These are phyloP conservation scores for Phytopythium helicoides DNA, from an alignment of 352 stramenopile genomes.

Conservation along the genomic window DNA sequence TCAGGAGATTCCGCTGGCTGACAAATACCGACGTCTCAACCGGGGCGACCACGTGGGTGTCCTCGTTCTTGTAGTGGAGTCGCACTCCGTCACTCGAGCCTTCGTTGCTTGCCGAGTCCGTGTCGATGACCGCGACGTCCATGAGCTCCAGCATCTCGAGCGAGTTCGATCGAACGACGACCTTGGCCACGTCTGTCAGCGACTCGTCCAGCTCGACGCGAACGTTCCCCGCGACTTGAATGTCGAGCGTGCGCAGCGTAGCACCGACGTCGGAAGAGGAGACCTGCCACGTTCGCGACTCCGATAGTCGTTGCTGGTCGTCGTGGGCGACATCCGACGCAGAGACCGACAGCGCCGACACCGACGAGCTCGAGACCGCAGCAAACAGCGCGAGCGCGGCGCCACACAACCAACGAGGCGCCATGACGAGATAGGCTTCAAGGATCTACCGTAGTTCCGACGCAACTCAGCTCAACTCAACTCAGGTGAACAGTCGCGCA, in stretches of 20 bases:
- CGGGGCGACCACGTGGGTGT: neutral
- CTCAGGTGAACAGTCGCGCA: too few relatives aligned
- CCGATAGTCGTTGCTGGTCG: neutral
- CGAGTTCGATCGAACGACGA: slow-evolving; percentile 1
- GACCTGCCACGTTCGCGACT: neutral
- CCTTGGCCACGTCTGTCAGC: neutral
- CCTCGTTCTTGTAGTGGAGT: slow-evolving; percentile 3
- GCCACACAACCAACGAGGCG: neutral
- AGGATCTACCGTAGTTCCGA: too few relatives aligned
- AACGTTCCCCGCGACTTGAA: slow-evolving; percentile 5
- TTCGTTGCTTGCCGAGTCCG: slow-evolving; percentile 1
- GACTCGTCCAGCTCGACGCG: slow-evolving; percentile 5
- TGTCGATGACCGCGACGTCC: neutral
- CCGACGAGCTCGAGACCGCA: neutral
- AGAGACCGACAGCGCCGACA: neutral
- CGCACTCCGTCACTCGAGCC: slow-evolving; percentile 1
- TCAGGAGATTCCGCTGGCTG: neutral
- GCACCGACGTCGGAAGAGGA: neutral
- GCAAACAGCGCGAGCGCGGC: neutral
- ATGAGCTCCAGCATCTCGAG: slow-evolving; percentile 3
- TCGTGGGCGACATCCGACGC: neutral
- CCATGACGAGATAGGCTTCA: neutral
- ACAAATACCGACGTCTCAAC: neutral
- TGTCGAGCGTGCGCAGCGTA: neutral
- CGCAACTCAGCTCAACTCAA: too few relatives aligned